Evolutionary conservation across 148 eudicot genomes (phyloP).

Genomic region (Arbutus unedo): DNA sequence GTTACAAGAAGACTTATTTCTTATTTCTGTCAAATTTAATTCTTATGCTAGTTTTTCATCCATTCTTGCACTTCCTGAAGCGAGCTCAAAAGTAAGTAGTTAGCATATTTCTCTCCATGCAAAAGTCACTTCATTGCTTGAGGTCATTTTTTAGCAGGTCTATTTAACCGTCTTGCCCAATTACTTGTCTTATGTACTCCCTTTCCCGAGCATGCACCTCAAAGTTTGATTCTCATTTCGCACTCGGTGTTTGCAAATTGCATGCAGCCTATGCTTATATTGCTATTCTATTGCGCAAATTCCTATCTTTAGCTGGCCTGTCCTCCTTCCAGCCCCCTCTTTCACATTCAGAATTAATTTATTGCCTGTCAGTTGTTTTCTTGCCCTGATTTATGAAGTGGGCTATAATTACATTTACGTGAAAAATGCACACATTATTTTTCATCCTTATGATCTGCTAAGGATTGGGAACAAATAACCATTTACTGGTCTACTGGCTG

Average conservation of each 20-base stretch:
- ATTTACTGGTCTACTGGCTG: not conserved
- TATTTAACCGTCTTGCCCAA: not conserved
- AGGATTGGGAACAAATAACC: not conserved
- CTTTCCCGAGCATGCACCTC: not conserved
- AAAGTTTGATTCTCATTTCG: not conserved
- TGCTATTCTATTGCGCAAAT: not conserved
- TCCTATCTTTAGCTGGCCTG: not conserved
- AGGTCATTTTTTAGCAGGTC: not conserved
- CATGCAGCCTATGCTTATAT: not conserved
- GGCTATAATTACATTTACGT: not conserved
- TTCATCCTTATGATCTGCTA: not conserved
- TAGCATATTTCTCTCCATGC: not conserved
- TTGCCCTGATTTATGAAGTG: not conserved
- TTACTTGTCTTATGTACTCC: not conserved
- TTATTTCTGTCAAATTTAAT: not conserved
- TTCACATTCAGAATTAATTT: not conserved
- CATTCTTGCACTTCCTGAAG: slow-evolving; percentile 1
- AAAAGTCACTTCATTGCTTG: not conserved
- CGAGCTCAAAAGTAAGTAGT: no score
- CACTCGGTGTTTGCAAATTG: not conserved
- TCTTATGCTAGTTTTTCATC: not conserved
- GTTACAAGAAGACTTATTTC: not conserved
- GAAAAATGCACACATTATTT: not conserved
- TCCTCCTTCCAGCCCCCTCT: not conserved
- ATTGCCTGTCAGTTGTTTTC: not conserved